These are phyloP conservation scores for Juncus inflexus DNA, from an alignment of 176 grass and related monocot species.

Conservation along the genomic window DNA sequence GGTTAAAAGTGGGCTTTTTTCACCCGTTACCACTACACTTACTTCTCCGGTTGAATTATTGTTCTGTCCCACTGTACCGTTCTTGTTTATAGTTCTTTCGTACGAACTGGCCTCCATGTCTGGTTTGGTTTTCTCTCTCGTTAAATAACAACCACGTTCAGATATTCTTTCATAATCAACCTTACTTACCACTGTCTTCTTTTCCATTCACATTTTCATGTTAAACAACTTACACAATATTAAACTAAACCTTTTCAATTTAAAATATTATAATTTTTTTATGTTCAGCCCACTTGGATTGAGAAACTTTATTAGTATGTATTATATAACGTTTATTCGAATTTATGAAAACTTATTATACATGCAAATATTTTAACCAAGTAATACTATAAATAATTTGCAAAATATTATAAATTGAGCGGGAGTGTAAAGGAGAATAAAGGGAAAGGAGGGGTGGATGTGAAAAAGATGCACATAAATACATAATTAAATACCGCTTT, in stretches of 20 bases:
- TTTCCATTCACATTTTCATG: neutral
- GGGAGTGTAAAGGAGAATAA: neutral
- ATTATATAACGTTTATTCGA: too few species aligned
- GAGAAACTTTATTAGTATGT: too few species aligned
- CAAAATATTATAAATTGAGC: neutral
- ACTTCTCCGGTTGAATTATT: constrained; percentile 19
- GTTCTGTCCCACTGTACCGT: constrained; percentile 9
- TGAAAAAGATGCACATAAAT: constrained; percentile 5
- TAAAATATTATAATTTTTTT: neutral
- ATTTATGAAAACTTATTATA: too few species aligned
- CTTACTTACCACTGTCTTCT: neutral
- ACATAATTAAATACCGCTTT: constrained; percentile 25
- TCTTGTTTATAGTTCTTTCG: constrained; percentile 16
- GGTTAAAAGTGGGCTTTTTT: neutral
- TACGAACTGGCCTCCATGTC: constrained; percentile 18
- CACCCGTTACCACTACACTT: constrained; percentile 15
- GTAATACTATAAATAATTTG: neutral
- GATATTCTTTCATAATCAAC: too few species aligned
- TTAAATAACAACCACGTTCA: too few species aligned
- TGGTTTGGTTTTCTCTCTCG: neutral
- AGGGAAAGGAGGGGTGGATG: neutral
- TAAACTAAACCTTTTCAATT: neutral
- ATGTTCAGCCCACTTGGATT: neutral
- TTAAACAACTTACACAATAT: neutral
- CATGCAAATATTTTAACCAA: neutral